A percentile compares a stretch with the other conserved stretches of the same genome.
These are phyloP conservation scores for Aspergillus bridgeri DNA, from an alignment of 495 filamentous ascomycete species.

Conservation along the genomic window DNA sequence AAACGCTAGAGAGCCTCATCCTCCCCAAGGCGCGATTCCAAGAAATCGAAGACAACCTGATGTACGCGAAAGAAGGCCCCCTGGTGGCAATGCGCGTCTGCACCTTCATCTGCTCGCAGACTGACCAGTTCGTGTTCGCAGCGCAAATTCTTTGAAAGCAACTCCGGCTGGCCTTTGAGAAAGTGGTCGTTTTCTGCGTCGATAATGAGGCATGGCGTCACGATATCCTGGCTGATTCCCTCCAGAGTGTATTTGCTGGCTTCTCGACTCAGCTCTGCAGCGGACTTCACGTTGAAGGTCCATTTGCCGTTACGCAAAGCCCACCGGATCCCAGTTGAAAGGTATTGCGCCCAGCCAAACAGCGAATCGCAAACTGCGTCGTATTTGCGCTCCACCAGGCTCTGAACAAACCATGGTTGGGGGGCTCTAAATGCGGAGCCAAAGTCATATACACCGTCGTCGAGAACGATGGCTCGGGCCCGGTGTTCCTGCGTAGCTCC, in stretches of 20 bases:
- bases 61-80: background rate
- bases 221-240: background rate
- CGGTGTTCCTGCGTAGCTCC: conserved; percentile 41
- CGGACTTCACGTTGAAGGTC: background rate
- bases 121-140: background rate
- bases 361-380: background rate
- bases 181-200: background rate
- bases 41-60: background rate
- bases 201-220: background rate
- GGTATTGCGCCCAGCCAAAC: background rate
- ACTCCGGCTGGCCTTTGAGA: background rate
- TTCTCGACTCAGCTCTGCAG: background rate
- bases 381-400: background rate
- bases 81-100: background rate
- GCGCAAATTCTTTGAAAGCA: background rate
- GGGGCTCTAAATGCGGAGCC: background rate
- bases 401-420: background rate
- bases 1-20: too few species aligned
- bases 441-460: conserved; percentile 21
- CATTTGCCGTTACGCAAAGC: background rate
- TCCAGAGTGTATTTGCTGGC: background rate
- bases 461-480: conserved; percentile 30
- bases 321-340: background rate
- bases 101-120: background rate
- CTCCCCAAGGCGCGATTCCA: background rate